Conservation (phyloP, 768 basidiomycete species). For the Auricularia cornea region DNA sequence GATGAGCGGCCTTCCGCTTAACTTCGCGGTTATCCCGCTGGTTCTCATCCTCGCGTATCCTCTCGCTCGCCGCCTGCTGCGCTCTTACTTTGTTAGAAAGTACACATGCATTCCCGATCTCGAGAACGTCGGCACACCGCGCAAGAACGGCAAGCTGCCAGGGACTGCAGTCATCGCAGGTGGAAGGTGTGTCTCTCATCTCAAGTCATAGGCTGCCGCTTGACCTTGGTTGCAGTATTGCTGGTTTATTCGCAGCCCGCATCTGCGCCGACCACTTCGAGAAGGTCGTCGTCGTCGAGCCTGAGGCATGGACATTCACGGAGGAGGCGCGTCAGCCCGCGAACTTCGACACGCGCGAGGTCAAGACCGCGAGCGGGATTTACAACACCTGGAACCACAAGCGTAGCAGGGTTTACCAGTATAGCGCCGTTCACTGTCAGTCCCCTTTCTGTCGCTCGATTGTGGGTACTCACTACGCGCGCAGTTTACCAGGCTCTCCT, state of each 20-base stretch:
- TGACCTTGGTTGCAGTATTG: conserved; percentile 10
- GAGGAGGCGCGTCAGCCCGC: conserved; percentile 6
- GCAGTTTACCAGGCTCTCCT: conserved; percentile 5
- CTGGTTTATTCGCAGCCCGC: conserved; percentile 19
- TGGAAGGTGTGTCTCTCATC: neutral
- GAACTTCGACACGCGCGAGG: neutral
- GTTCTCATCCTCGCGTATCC: too few species aligned
- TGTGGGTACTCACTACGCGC: too few species aligned
- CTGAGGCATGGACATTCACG: conserved; percentile 16
- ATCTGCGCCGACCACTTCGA: conserved; percentile 23
- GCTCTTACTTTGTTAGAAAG: too few species aligned
- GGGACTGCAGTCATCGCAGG: neutral
- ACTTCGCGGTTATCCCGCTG: too few species aligned
- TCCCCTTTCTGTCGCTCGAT: neutral
- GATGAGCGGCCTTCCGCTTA: too few species aligned
- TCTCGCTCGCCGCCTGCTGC: too few species aligned
- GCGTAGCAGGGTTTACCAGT: conserved; percentile 14
- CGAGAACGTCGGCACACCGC: too few species aligned
- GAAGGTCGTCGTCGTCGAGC: conserved; percentile 20
- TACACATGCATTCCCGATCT: too few species aligned
- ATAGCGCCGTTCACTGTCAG: conserved; percentile 9
- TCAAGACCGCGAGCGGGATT: conserved; percentile 4
- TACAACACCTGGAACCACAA: conserved; percentile 4
- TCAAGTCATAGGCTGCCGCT: neutral
- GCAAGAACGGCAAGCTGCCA: too few species aligned